phyloP scores from a whole-genome alignment of 495 filamentous ascomycete genomes.

The Thermothielavioides terrestris region DNA sequence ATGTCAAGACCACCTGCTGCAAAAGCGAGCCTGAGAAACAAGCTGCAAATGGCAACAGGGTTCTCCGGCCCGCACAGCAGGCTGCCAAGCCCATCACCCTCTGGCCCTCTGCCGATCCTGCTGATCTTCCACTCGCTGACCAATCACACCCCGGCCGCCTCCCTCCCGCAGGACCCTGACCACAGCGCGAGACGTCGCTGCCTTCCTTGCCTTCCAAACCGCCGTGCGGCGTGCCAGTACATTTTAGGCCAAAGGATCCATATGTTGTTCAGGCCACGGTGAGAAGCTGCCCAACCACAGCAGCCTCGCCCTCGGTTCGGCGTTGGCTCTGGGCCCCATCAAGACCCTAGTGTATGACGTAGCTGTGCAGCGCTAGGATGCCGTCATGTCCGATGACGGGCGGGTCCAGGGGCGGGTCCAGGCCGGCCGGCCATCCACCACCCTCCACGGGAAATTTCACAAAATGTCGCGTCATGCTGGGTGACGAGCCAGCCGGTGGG shows the following conservation, averaged over 20 bases:
- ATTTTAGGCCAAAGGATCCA: not conserved
- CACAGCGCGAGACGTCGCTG: not conserved
- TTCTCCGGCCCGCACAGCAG: too few relatives aligned
- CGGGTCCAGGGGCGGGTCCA: constrained; percentile 4
- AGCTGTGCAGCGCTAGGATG: not conserved
- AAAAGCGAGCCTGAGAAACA: too few relatives aligned
- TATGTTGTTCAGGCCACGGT: not conserved
- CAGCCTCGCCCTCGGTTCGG: not conserved
- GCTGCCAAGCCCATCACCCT: constrained; percentile 4
- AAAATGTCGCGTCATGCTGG: constrained; percentile 6
- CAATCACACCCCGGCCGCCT: not conserved
- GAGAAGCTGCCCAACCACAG: not conserved
- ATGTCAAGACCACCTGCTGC: too few relatives aligned
- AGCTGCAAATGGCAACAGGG: too few relatives aligned
- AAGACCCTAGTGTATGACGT: constrained; percentile 8
- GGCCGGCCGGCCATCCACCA: too few relatives aligned
- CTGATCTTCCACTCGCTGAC: not conserved
- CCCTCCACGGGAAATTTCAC: not conserved
- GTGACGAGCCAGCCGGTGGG: too few relatives aligned
- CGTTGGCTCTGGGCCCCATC: not conserved
- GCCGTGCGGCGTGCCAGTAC: not conserved
- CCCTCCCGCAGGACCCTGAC: constrained; percentile 9
- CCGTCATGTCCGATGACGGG: constrained; percentile 12
- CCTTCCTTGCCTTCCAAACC: not conserved
- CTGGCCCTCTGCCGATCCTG: constrained; percentile 5